phyloP scores from a whole-genome alignment of 106 monocot species.

The Phalaenopsis aphrodite region DNA sequence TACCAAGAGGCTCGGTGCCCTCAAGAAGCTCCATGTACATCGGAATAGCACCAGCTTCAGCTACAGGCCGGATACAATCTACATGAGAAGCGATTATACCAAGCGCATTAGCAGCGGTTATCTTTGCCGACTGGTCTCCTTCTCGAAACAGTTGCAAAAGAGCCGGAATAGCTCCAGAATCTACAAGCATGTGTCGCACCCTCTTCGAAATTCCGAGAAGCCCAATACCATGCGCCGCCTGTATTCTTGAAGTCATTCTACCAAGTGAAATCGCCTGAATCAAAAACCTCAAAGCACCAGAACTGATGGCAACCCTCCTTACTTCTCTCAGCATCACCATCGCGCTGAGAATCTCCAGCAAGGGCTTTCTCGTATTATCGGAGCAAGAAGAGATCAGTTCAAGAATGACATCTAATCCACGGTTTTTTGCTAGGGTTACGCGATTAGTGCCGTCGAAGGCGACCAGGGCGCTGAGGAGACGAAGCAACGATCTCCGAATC shows the following conservation, averaged over 20 bases:
- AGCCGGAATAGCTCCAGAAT: slow-evolving; percentile 16
- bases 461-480: slow-evolving; percentile 22
- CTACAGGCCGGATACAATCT: slow-evolving; percentile 16
- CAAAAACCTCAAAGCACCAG: slow-evolving; percentile 17
- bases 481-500: slow-evolving; percentile 18
- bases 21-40: slow-evolving; percentile 34
- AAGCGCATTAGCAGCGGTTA: slow-evolving; percentile 40
- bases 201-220: slow-evolving; percentile 22
- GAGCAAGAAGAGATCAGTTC: slow-evolving; percentile 3
- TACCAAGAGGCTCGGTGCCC: slow-evolving; percentile 28
- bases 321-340: slow-evolving; percentile 32
- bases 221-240: slow-evolving; percentile 33
- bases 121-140: slow-evolving; percentile 14
- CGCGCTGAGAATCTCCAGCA: slow-evolving; percentile 37
- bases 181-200: slow-evolving; percentile 24
- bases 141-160: slow-evolving; percentile 28
- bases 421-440: slow-evolving; percentile 17
- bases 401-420: slow-evolving; percentile 19
- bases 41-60: slow-evolving; percentile 31
- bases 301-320: slow-evolving; percentile 8
- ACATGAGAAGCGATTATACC: slow-evolving; percentile 42
- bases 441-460: slow-evolving; percentile 17
- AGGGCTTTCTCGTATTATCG: slow-evolving; percentile 18
- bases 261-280: slow-evolving; percentile 28
- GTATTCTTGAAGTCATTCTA: slow-evolving; percentile 19